phyloP scores from a whole-genome alignment of 108 stramenopile genomes.

The Nitzschia sp. region DNA sequence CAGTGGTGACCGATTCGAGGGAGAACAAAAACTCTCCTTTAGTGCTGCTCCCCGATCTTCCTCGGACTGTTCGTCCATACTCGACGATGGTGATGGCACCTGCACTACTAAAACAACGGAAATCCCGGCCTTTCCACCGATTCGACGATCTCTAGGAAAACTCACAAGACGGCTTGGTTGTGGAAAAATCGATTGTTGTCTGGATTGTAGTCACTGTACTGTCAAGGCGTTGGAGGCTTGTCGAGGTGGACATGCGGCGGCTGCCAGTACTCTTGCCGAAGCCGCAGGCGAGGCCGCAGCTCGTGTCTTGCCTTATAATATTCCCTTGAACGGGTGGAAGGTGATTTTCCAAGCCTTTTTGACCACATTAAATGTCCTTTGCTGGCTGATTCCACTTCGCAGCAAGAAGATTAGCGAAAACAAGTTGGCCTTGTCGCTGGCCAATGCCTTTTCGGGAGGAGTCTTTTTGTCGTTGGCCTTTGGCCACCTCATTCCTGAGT shows the following conservation, averaged over 20 bases:
- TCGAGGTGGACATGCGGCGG: conserved; percentile 10
- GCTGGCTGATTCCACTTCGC: conserved; percentile 86
- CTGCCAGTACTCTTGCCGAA: not conserved
- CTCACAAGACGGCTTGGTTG: not conserved
- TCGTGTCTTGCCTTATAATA: conserved; percentile 50
- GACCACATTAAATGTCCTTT: conserved; percentile 86
- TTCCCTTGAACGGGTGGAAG: conserved; percentile 88
- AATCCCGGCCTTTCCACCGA: not conserved
- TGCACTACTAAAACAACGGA: too few relatives aligned
- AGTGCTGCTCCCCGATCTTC: not conserved
- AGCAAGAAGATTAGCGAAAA: conserved; percentile 82
- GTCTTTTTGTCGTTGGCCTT: conserved; percentile 95
- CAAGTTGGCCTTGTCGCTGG: conserved; percentile 77
- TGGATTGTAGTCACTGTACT: conserved; percentile 22
- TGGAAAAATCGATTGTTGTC: conserved; percentile 25
- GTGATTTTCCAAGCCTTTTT: conserved; percentile 85
- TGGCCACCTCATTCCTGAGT: conserved; percentile 96
- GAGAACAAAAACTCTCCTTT: not conserved
- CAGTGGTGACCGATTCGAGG: conserved; percentile 10
- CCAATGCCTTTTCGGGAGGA: conserved; percentile 97
- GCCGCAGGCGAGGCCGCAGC: not conserved
- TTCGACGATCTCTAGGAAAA: conserved; percentile 1
- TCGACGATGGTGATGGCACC: too few relatives aligned
- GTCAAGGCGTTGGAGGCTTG: not conserved
- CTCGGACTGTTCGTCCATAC: too few relatives aligned